These are phyloP conservation scores for Chrysopogon serrulatus DNA, from an alignment of 176 grass and related monocot genomes.

Conservation along the genomic window DNA sequence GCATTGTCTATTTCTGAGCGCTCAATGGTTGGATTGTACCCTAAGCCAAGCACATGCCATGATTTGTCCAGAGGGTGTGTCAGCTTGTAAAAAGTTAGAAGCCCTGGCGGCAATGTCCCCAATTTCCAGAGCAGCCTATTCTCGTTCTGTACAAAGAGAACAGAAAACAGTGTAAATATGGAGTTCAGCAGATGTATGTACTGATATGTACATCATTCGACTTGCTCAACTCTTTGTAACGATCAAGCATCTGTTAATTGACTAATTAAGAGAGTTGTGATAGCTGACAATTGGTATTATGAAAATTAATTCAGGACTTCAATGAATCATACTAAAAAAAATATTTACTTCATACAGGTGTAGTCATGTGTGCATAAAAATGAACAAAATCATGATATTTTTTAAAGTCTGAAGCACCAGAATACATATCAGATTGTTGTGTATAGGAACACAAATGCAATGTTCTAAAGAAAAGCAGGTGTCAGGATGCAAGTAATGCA, in stretches of 20 bases:
- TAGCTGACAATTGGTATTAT: neutral
- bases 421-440: neutral
- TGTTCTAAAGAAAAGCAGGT: neutral
- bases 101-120: slow-evolving; percentile 35
- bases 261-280: neutral
- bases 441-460: neutral
- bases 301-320: neutral
- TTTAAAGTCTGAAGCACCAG: neutral
- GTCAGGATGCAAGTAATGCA: neutral
- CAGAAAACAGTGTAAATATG: neutral
- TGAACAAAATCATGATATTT: neutral
- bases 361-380: neutral
- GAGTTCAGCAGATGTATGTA: neutral
- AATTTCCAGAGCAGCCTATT: slow-evolving; percentile 51
- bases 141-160: slow-evolving; percentile 20
- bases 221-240: neutral
- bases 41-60: slow-evolving; percentile 48
- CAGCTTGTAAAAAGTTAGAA: slow-evolving; percentile 52
- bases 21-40: slow-evolving; percentile 39
- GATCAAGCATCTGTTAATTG: neutral
- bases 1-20: slow-evolving; percentile 40
- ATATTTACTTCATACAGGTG: neutral
- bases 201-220: neutral
- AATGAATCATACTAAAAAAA: neutral
- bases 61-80: slow-evolving; percentile 47